Evolutionary conservation across 352 stramenopile species (phyloP), one percentile per base, ranked within the genome.

Genomic region (Globisporangium camurandrum): DNA sequence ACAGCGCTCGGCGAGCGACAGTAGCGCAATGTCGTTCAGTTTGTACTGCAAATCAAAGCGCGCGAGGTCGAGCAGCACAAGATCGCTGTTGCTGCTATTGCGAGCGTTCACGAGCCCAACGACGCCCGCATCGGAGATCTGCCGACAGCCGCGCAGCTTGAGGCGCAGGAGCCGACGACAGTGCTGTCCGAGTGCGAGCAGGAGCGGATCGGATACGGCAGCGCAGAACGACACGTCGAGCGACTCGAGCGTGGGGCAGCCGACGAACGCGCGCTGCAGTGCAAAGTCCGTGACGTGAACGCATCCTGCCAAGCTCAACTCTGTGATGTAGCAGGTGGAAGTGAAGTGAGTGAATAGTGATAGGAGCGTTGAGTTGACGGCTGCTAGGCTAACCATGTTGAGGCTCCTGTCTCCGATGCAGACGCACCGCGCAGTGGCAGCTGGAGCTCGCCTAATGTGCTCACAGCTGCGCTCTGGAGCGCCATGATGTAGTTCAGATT

Each of bases 11-110:
- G 62, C 72, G 39, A 97, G 60, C 11, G 88, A 68, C 26, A 98
- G 58, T 10, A 98, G 57, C 8, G 81, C 73, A 27, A 97, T 84
- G 59, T 98, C 93, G 34, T 86, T 96, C 43, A 97, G 71, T 58
- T 95, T 91, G 67, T 96, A 96, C 28, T 77, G 68, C 40, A 98
- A 69, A 44, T 97, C 88, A 37, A 71, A 94, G 16, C 93, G 74
- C 22, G 75, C 62, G 36, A 98, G 43, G 54, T 97, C 84, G 6
- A 98, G 65, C 20, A 75, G 37, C 3, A 64, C 59, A 1, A 98
- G 65, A 10, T 64, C 52, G n/a, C 63, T 60, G 43, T 78, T 91
- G 12, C 62, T 52, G n/a, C 63, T 60, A 40, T 78, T 91, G 12
- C 69, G 67, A 9, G 55, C 48, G 34, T 93, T 82, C 6, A 81